Conservation (phyloP, 768 basidiomycete species). For the Phaeotremella fagi region DNA sequence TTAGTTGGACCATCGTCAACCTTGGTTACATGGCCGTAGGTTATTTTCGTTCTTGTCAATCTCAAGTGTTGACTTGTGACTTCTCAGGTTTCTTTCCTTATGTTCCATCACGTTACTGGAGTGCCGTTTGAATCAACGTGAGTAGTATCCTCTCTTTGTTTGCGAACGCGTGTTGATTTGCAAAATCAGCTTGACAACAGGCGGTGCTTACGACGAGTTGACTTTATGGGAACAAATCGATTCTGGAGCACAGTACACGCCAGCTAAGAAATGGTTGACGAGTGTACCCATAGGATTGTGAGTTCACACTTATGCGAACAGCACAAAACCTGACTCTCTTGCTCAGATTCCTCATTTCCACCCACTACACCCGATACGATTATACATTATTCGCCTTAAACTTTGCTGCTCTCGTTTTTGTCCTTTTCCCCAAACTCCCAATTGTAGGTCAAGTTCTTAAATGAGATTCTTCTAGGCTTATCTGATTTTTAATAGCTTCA, state of each 20-base stretch:
- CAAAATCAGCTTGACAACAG: conserved; percentile 50
- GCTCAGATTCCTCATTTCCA: conserved; percentile 85
- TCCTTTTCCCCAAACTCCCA: conserved; percentile 92
- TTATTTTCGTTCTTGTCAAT: conserved; percentile 17
- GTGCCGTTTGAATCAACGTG: conserved; percentile 75
- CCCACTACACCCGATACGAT: conserved; percentile 96
- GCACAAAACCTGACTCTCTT: not conserved
- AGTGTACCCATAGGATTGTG: conserved; percentile 83
- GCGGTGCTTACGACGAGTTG: conserved; percentile 93
- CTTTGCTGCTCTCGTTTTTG: conserved; percentile 66
- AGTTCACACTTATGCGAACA: conserved; percentile 39
- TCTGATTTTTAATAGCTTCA: conserved; percentile 24
- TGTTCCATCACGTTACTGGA: conserved; percentile 98
- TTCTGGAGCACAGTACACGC: conserved; percentile 96
- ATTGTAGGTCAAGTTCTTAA: conserved; percentile 56
- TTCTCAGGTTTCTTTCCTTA: conserved; percentile 80
- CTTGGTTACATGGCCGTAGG: conserved; percentile 82
- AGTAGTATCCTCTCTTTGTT: conserved; percentile 10
- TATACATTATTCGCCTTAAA: conserved; percentile 91
- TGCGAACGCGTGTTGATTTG: no score
- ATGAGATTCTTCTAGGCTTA: not conserved
- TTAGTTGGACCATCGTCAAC: conserved; percentile 93
- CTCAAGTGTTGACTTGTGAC: not conserved
- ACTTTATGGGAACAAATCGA: conserved; percentile 99
- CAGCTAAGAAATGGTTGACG: conserved; percentile 94